These are phyloP conservation scores for Coriolopsis trogii DNA, from an alignment of 1,284 basidiomycete genomes.

Conservation along the genomic window DNA sequence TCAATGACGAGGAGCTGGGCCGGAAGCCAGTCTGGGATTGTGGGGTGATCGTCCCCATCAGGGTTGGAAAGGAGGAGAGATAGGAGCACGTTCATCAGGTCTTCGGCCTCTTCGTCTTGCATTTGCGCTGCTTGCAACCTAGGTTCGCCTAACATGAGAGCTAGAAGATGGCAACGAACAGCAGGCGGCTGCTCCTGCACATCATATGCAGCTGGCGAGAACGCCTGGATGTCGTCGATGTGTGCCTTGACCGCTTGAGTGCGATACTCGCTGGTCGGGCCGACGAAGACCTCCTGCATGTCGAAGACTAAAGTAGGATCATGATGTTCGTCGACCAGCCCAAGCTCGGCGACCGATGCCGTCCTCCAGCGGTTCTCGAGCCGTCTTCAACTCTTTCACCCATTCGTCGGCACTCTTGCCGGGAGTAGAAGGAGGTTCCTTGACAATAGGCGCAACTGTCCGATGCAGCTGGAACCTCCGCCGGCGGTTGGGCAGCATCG, in stretches of 20 bases:
- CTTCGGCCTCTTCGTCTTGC: conserved; percentile 45
- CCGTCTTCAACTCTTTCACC: conserved; percentile 64
- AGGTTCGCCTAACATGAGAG: conserved; percentile 80
- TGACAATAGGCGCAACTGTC: conserved; percentile 11
- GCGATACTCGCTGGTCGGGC: conserved; percentile 60
- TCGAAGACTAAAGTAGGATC: conserved; percentile 91
- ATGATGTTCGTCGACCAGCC: conserved; percentile 86
- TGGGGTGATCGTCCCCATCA: conserved; percentile 52
- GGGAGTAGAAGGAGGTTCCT: conserved; percentile 25
- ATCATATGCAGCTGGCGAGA: conserved; percentile 67
- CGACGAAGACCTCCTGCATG: conserved; percentile 79
- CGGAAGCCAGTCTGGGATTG: conserved; percentile 82
- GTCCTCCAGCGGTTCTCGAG: conserved; percentile 66
- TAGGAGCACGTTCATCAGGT: conserved; percentile 67
- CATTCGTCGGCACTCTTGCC: conserved; percentile 62
- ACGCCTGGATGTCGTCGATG: conserved; percentile 72
- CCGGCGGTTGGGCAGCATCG: not conserved
- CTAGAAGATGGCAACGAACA: conserved; percentile 82
- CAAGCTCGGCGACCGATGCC: conserved; percentile 66
- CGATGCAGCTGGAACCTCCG: too few relatives aligned
- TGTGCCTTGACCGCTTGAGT: conserved; percentile 64
- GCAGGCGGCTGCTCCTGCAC: conserved; percentile 74
- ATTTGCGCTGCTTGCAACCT: conserved; percentile 54
- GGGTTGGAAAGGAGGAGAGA: conserved; percentile 65
- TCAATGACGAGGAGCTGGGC: conserved; percentile 83